These are phyloP conservation scores for Aspergillus hancockii DNA, from an alignment of 495 filamentous ascomycete genomes.

Conservation along the genomic window DNA sequence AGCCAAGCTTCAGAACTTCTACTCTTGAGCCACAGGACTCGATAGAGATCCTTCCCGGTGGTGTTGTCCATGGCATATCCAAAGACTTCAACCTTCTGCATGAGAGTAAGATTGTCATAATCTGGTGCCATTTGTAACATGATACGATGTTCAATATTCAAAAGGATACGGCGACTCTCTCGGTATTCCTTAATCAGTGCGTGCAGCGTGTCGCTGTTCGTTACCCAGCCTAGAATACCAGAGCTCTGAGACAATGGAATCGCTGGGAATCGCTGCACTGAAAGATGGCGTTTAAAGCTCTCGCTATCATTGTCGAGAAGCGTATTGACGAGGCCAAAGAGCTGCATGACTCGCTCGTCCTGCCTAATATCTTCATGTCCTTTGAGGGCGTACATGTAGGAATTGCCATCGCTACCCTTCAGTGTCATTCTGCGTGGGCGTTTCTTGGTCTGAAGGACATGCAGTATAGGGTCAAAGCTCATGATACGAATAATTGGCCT, in stretches of 20 bases:
- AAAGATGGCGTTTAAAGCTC: slow-evolving; percentile 93
- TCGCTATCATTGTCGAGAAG: slow-evolving; percentile 89
- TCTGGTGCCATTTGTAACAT: slow-evolving; percentile 99
- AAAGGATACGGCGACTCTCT: slow-evolving; percentile 91
- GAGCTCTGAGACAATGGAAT: slow-evolving; percentile 96
- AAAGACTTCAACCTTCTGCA: slow-evolving; percentile 99
- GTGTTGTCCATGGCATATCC: slow-evolving; percentile 99
- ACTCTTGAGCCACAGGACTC: slow-evolving; percentile 96
- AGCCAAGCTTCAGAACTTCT: slow-evolving; percentile 98
- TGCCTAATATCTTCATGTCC: slow-evolving; percentile 98
- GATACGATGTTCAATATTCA: slow-evolving; percentile 98
- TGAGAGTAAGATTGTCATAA: slow-evolving; percentile 95
- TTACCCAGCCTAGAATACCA: slow-evolving; percentile 94
- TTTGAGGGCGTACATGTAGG: slow-evolving; percentile 87
- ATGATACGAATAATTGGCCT: slow-evolving; percentile 83
- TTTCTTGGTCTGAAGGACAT: slow-evolving; percentile 96
- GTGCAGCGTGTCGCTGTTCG: slow-evolving; percentile 94
- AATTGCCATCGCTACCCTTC: slow-evolving; percentile 80
- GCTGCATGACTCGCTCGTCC: slow-evolving; percentile 98
- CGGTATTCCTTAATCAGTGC: slow-evolving; percentile 96
- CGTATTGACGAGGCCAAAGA: slow-evolving; percentile 95
- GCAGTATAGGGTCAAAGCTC: slow-evolving; percentile 83
- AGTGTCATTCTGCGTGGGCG: slow-evolving; percentile 86
- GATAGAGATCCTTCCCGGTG: slow-evolving; percentile 96
- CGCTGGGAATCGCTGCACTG: slow-evolving; percentile 90